Conservation (phyloP, 345 rosid genomes). For the Carallia brachiata region DNA sequence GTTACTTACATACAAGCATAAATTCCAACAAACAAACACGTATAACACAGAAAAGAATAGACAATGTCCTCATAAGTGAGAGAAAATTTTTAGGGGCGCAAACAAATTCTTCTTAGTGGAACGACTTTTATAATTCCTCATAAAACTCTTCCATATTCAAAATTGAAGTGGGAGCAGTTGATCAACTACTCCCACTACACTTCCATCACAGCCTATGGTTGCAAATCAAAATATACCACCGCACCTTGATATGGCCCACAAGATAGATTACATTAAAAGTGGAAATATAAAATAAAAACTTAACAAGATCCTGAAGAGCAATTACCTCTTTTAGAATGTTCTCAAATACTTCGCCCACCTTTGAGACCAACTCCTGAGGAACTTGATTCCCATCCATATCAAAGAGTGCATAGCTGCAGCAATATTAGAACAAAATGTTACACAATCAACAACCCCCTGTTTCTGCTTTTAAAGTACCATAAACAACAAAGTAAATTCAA, state of each 20-base stretch:
- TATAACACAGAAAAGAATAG: too few species aligned
- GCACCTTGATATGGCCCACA: not conserved
- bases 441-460: not conserved
- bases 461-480: not conserved
- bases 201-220: too few species aligned
- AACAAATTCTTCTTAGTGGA: too few species aligned
- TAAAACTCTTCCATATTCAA: too few species aligned
- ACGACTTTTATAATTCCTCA: too few species aligned
- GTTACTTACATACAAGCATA: too few species aligned
- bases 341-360: slow-evolving; percentile 78
- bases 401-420: slow-evolving; percentile 70
- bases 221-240: too few species aligned
- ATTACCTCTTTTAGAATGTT: slow-evolving; percentile 72
- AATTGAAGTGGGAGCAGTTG: too few species aligned
- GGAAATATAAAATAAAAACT: not conserved
- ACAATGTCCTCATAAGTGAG: too few species aligned
- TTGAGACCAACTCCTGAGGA: slow-evolving; percentile 71
- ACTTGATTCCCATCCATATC: slow-evolving; percentile 84
- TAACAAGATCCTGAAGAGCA: not conserved
- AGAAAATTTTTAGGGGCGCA: too few species aligned
- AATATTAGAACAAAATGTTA: not conserved
- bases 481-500: not conserved
- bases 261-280: not conserved
- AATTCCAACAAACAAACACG: too few species aligned
- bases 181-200: too few species aligned